A percentile compares a stretch with the other conserved stretches of the same genome.
Conservation (phyloP, 2,329 filamentous ascomycete species). For the Colletotrichum sp. region DNA sequence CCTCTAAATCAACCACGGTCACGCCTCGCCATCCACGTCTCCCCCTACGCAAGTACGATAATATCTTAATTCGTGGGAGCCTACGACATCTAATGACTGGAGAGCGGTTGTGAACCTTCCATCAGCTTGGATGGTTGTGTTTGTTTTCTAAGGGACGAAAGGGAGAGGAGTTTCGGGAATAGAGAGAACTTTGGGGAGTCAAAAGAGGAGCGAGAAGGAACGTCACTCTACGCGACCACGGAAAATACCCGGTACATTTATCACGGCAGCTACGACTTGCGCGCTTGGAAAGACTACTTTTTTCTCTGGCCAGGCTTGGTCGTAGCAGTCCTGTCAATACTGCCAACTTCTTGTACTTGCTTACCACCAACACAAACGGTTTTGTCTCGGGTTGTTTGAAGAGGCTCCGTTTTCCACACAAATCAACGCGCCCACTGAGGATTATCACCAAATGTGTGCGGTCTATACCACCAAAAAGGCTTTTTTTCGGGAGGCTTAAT, state of each 20-base stretch:
- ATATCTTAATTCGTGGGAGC: constrained; percentile 44
- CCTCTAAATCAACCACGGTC: constrained; percentile 56
- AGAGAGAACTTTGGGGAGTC: constrained; percentile 32
- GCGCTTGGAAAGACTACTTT: constrained; percentile 34
- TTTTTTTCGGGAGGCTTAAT: neutral
- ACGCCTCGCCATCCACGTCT: constrained; percentile 38
- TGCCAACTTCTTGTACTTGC: constrained; percentile 45
- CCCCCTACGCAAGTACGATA: constrained; percentile 46
- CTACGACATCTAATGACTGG: constrained; percentile 43
- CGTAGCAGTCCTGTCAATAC: constrained; percentile 36
- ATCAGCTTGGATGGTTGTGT: constrained; percentile 31
- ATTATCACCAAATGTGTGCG: constrained; percentile 26
- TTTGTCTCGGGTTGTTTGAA: constrained; percentile 25
- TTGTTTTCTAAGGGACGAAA: constrained; percentile 22
- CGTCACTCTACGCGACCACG: constrained; percentile 32
- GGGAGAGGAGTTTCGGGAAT: constrained; percentile 20
- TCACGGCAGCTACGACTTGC: constrained; percentile 36
- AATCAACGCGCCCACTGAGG: constrained; percentile 31
- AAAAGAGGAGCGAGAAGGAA: constrained; percentile 28
- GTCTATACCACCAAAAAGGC: constrained; percentile 18
- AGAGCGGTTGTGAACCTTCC: constrained; percentile 34
- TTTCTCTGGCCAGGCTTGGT: constrained; percentile 27
- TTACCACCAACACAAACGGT: constrained; percentile 32
- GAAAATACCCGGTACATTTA: constrained; percentile 29
- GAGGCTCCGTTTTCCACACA: neutral